Evolutionary conservation across 768 basidiomycete species (phyloP).

Genomic region (Pholiota conissans): DNA sequence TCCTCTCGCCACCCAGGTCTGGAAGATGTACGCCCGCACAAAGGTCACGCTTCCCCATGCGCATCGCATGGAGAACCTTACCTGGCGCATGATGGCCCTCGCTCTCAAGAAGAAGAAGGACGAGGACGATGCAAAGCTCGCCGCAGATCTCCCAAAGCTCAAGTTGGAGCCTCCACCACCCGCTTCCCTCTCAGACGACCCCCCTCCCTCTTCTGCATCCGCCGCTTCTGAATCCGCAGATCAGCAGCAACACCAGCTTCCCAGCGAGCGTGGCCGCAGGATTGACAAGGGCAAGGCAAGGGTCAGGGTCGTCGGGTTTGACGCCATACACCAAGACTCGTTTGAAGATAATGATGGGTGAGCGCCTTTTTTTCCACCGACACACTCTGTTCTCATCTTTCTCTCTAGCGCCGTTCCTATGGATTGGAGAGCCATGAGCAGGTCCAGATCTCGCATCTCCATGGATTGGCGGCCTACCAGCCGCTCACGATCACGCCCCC

Average conservation of each 20-base stretch:
- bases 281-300: conserved; percentile 80
- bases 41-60: conserved; percentile 90
- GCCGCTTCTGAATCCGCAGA: conserved; percentile 13
- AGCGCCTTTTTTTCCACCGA: conserved; percentile 30
- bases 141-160: conserved; percentile 8
- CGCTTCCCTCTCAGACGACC: conserved; percentile 11
- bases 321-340: conserved; percentile 70
- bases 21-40: conserved; percentile 93
- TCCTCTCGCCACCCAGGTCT: conserved; percentile 92
- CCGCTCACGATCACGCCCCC: conserved; percentile 77
- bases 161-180: conserved; percentile 2
- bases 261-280: conserved; percentile 66
- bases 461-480: conserved; percentile 90
- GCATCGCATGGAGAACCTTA: conserved; percentile 96
- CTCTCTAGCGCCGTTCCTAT: conserved; percentile 60
- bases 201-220: too few relatives aligned
- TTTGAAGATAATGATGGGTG: conserved; percentile 77
- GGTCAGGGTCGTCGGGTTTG: conserved; percentile 81
- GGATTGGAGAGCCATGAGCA: conserved; percentile 93
- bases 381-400: conserved; percentile 16
- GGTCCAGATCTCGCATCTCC: conserved; percentile 85
- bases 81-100: conserved; percentile 98
- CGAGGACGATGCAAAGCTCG: conserved; percentile 48
- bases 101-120: conserved; percentile 88
- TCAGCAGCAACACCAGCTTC: conserved; percentile 23